Conservation (phyloP, 2,329 filamentous ascomycete species). For the Pseudopyricularia cyperi region DNA sequence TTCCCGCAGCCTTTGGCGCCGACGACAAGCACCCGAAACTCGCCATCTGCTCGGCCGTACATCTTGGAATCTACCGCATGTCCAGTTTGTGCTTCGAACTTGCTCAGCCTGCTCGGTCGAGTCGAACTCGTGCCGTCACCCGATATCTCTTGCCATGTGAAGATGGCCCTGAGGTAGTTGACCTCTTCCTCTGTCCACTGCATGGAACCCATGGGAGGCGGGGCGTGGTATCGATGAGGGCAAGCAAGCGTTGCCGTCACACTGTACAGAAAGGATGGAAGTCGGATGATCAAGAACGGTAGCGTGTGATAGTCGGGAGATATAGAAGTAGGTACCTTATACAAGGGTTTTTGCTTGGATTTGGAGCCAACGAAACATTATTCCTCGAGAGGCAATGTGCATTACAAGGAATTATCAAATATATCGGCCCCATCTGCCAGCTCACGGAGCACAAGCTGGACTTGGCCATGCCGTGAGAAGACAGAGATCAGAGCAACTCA, state of each 20-base stretch:
- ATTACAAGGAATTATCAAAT: not conserved
- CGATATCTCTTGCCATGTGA: constrained; percentile 22
- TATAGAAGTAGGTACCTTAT: no score
- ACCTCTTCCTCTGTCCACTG: constrained; percentile 25
- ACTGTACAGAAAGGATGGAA: not conserved
- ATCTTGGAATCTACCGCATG: not conserved
- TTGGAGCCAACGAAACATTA: no score
- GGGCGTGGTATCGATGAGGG: not conserved
- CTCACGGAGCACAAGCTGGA: not conserved
- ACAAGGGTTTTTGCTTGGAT: no score
- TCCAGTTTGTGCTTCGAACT: constrained; percentile 2
- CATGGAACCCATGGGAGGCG: constrained; percentile 14
- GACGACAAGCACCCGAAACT: constrained; percentile 24
- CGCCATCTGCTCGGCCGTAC: constrained; percentile 13
- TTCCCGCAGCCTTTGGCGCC: constrained; percentile 26
- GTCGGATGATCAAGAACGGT: not conserved
- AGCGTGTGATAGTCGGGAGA: not conserved
- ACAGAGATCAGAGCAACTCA: not conserved
- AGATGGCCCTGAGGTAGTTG: constrained; percentile 24
- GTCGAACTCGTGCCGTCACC: constrained; percentile 10
- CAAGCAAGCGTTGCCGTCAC: not conserved
- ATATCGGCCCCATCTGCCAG: not conserved
- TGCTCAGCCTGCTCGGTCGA: constrained; percentile 4
- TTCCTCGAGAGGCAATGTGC: not conserved
- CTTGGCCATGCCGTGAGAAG: not conserved